Base-by-base conservation (phyloP, 2,329 filamentous ascomycete species). In the Claviceps spartinae region DNA sequence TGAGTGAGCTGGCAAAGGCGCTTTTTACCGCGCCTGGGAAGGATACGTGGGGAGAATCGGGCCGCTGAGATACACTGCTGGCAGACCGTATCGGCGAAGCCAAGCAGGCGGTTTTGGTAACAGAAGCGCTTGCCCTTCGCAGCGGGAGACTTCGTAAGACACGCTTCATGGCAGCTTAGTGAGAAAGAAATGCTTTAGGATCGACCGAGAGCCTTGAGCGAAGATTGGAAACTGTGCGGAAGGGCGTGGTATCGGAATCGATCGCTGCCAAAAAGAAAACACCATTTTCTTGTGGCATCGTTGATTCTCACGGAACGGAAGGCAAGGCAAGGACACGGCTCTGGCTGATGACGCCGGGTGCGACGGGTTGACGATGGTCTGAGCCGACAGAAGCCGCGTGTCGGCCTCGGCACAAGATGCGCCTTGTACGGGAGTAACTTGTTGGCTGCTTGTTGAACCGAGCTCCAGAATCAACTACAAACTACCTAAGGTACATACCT, bases 11-110 rank as follows among this genome's bases (percentile, higher is more conserved):
- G 4, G 88, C 95, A 69, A 98, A 98, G 56, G 88, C 87, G 65
- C 88, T 95, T 67, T 96, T 91, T 49, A 97, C 75, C 1, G 93
- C 93, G n/a, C 93, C 93, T 0, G 93, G 93, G 59, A 98, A 98
- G n/a, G 77, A 78, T 20, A 82, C 76, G 58, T 73, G 73, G 48
- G 72, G 70, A 1, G 77, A 73, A 53, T 79, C 73, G 9, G 75
- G 78, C 13, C 72, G 71, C 60, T 81, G 78, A 4, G 77, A 79
- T 53, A 81, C 66, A 55, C 72, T 73, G 63, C 75, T 72, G 38
- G 70, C 71, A 41, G 61, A 59, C 56, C 74, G 69, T 50, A 63
- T 52, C 18, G 59, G 51, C 48, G 58, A 51, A 40, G 56, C 55
- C 52, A 59, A 53, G 47, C 56, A 54, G 52, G 55, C 55, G 49